phyloP scores from a whole-genome alignment of 2,329 filamentous ascomycete genomes.

The Aspergillus fumigatiaffinis region DNA sequence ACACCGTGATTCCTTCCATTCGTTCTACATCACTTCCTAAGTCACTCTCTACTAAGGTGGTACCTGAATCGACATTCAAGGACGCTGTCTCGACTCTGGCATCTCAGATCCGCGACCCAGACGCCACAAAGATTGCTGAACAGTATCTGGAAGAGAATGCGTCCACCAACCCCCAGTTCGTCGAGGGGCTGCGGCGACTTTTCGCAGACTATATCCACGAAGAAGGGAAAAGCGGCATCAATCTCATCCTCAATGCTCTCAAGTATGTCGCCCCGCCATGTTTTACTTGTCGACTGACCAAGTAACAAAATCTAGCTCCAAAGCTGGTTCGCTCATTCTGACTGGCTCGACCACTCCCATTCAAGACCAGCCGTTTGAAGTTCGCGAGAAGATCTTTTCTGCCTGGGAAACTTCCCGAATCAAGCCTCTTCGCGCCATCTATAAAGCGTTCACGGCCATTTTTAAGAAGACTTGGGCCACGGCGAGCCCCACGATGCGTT shows the following conservation, averaged over 20 bases:
- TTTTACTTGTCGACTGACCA: neutral
- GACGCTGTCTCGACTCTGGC: constrained; percentile 30
- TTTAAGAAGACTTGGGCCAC: constrained; percentile 52
- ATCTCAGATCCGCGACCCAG: constrained; percentile 24
- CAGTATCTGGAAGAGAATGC: constrained; percentile 48
- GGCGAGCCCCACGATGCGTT: constrained; percentile 48
- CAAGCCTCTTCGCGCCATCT: constrained; percentile 48
- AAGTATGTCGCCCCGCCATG: constrained; percentile 38
- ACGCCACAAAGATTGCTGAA: constrained; percentile 35
- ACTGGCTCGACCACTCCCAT: constrained; percentile 56
- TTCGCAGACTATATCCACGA: constrained; percentile 48
- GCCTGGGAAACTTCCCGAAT: constrained; percentile 53
- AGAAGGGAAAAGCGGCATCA: constrained; percentile 47
- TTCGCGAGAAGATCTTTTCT: constrained; percentile 52
- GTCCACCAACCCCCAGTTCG: constrained; percentile 49
- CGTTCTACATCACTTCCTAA: constrained; percentile 35
- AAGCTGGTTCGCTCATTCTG: constrained; percentile 52
- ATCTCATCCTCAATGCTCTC: constrained; percentile 50
- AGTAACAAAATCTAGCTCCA: constrained; percentile 38
- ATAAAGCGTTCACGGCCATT: constrained; percentile 48
- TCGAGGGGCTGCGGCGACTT: constrained; percentile 45
- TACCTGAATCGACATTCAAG: constrained; percentile 41
- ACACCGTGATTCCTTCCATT: constrained; percentile 55
- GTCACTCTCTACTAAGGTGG: constrained; percentile 32
- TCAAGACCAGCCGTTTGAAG: constrained; percentile 50